These are phyloP conservation scores for Scedosporium dehoogii DNA, from an alignment of 2,329 filamentous ascomycete genomes.

Conservation along the genomic window DNA sequence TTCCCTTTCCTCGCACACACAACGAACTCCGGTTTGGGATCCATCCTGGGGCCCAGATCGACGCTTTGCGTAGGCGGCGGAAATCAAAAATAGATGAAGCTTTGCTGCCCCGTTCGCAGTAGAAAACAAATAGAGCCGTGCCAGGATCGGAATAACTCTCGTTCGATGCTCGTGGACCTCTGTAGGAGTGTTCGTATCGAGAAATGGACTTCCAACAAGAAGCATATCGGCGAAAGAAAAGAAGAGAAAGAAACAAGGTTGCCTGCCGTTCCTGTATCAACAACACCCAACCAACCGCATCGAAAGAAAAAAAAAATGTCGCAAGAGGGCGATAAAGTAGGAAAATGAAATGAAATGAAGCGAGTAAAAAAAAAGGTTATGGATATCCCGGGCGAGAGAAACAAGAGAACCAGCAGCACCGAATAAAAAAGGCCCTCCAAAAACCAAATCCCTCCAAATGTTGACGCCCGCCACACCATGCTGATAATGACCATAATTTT, in stretches of 20 bases:
- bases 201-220: not conserved
- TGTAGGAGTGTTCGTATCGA: no score
- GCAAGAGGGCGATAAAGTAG: not conserved
- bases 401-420: not conserved
- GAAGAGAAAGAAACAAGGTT: not conserved
- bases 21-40: not conserved
- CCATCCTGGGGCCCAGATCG: not conserved
- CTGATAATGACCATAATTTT: constrained; percentile 1
- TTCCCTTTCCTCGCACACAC: not conserved
- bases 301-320: not conserved
- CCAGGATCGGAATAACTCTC: no score
- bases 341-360: not conserved
- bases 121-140: no score
- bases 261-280: not conserved
- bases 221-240: not conserved
- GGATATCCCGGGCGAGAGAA: not conserved
- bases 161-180: no score
- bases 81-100: not conserved
- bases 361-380: not conserved
- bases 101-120: not conserved
- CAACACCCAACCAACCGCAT: not conserved
- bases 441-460: constrained; percentile 1
- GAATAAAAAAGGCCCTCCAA: not conserved
- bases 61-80: not conserved
- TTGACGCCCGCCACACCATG: not conserved